Percentiles rank a stretch among this genome's conserved stretches.
Conservation (phyloP, 225 moss, liverwort and hornwort species). For the Bryoerythrophyllum caledonicum region DNA sequence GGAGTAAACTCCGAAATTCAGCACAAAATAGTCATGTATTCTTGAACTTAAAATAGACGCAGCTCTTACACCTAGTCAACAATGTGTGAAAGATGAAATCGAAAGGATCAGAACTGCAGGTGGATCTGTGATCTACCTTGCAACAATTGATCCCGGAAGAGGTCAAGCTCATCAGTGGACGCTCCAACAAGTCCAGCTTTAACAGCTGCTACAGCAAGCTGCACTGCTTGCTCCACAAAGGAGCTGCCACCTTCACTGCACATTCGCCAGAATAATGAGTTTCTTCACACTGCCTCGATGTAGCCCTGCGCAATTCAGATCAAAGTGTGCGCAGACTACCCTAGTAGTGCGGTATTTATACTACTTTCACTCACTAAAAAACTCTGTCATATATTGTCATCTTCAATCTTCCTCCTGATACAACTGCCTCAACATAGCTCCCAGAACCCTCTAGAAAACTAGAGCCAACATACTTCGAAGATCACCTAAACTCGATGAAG, state of each 20-base stretch:
- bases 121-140: constrained; percentile 48
- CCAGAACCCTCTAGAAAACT: not conserved
- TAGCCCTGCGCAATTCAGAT: constrained; percentile 48
- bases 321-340: constrained; percentile 31
- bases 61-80: not conserved
- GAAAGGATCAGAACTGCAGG: constrained; percentile 6
- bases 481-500: constrained; percentile 11
- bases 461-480: not conserved
- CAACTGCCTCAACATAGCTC: not conserved
- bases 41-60: not conserved
- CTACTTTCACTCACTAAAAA: not conserved
- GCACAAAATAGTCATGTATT: constrained; percentile 5
- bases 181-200: constrained; percentile 48
- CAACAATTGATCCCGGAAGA: constrained; percentile 54
- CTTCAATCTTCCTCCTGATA: constrained; percentile 4
- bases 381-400: not conserved
- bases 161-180: constrained; percentile 51
- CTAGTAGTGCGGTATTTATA: constrained; percentile 7
- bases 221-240: constrained; percentile 95
- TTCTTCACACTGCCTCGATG: constrained; percentile 62
- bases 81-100: not conserved
- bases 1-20: not conserved
- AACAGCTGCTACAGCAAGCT: constrained; percentile 81
- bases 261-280: constrained; percentile 68
- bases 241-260: constrained; percentile 98